Conservation (phyloP, 2,329 filamentous ascomycete species). For the Cladosporium sphaerospermum region DNA sequence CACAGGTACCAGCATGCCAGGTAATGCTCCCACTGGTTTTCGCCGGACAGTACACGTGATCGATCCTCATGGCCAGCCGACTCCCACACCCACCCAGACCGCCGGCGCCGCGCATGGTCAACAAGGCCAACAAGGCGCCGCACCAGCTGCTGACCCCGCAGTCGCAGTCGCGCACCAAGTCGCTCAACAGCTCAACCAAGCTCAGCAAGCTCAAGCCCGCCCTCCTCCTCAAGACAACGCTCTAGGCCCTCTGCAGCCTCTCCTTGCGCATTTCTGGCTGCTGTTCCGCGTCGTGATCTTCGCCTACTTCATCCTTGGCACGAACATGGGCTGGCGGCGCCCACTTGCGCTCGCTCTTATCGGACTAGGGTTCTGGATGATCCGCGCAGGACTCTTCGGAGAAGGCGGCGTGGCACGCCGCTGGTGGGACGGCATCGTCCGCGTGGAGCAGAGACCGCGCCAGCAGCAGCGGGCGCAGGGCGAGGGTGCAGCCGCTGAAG, state of each 20-base stretch:
- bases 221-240: not conserved
- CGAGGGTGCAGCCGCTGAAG: constrained; percentile 6
- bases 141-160: constrained; percentile 6
- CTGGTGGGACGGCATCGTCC: constrained; percentile 42
- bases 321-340: constrained; percentile 39
- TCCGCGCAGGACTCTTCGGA: constrained; percentile 37
- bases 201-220: constrained; percentile 16
- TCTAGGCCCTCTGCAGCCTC: constrained; percentile 24
- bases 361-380: constrained; percentile 36
- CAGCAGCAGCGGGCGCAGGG: constrained; percentile 2
- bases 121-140: constrained; percentile 14
- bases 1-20: not conserved
- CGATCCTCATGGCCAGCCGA: constrained; percentile 11
- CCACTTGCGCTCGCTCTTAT: constrained; percentile 37
- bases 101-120: not conserved
- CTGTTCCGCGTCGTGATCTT: constrained; percentile 53
- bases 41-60: not conserved
- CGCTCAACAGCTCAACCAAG: constrained; percentile 10
- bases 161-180: constrained; percentile 12
- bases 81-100: constrained; percentile 13
- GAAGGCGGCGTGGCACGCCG: constrained; percentile 32
- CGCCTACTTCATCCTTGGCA: constrained; percentile 51
- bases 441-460: constrained; percentile 18
- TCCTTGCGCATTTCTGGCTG: constrained; percentile 48
- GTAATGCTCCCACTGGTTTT: no score